Evolutionary conservation across 2,329 filamentous ascomycete genomes (phyloP).

Genomic region (Helotiales sp.): DNA sequence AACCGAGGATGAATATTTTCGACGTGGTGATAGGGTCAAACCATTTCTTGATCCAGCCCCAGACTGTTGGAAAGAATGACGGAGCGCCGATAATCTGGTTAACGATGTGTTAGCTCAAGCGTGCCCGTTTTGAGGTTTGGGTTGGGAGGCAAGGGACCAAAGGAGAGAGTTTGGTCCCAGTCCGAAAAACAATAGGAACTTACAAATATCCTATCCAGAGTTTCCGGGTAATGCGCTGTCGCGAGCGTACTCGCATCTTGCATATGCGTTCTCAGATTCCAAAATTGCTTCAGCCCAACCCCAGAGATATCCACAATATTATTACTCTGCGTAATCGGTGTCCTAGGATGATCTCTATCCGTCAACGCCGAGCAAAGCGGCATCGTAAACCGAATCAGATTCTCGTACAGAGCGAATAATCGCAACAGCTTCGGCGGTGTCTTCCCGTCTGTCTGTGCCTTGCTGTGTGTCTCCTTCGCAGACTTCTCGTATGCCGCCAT

Average conservation of each 20-base stretch:
- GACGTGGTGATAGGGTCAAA: constrained; percentile 91
- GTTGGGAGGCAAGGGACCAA: background rate
- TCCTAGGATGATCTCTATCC: constrained; percentile 70
- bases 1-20: constrained; percentile 89
- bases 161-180: background rate
- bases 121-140: background rate
- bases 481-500: constrained; percentile 76
- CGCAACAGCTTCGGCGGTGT: constrained; percentile 76
- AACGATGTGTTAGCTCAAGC: constrained; percentile 4
- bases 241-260: constrained; percentile 86
- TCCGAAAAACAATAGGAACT: constrained; percentile 2
- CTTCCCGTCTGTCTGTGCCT: constrained; percentile 65
- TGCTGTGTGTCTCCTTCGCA: constrained; percentile 51
- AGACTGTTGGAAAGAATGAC: constrained; percentile 86
- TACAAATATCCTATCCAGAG: constrained; percentile 75
- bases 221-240: constrained; percentile 94
- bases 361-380: constrained; percentile 77
- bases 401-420: constrained; percentile 91
- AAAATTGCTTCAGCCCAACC: constrained; percentile 90
- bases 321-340: constrained; percentile 88
- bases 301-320: constrained; percentile 93
- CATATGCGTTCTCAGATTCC: constrained; percentile 93
- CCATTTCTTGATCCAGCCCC: constrained; percentile 95
- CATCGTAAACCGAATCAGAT: constrained; percentile 82
- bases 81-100: constrained; percentile 81